Base-by-base conservation (phyloP, 2,329 filamentous ascomycete genomes). In the Rutstroemia sp. region DNA sequence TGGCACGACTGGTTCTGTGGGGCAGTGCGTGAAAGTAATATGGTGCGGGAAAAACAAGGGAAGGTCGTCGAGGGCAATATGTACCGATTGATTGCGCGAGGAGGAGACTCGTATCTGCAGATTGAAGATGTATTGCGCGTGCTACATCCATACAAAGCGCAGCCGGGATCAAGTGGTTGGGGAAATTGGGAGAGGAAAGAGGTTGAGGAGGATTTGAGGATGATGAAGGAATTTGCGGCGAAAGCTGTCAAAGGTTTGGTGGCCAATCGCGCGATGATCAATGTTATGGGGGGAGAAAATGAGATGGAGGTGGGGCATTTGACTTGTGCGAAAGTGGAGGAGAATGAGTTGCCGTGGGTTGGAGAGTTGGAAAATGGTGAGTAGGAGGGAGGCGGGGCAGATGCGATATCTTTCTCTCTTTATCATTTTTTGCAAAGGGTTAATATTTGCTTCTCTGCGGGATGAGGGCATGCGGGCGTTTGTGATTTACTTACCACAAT, bases 1-100 rank as follows among this genome's bases (percentile, higher is more conserved):
- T 68, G 65, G 65, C 59, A 59, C 4, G 63, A 67, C 39, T 67
- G 65, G 65, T 62, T 66, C 46, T 47, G 49, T 7, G 25, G 41
- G 52, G 12, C 54, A 21, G 10, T 59, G 50, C 18, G 56, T 47
- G 4, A 52, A n/a, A 6, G 23, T 56, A 21, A 21, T 1, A 4
- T 5, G 7, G 19, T 16, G 5, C 44, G 5, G 37, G 10, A 0
- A 7, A 9, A 38, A 6, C 21, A 54, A 45, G 1, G n/a, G 6
- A 19, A 27, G 5, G 16, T 18, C 12, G 18, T 23, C 14, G 53
- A 56, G 7, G 42, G 25, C 16, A 51, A 45, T 3, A 56, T 56
- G 53, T 67, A 67, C 58, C 61, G 63, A 10, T 21, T 45, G 1
- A 59, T 68, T 19, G 52, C 41, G 16, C 54, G 54, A 21, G 63